These are phyloP conservation scores for Coemansia sp. DNA, from an alignment of 192 early-diverging fungal genomes.

Conservation along the genomic window DNA sequence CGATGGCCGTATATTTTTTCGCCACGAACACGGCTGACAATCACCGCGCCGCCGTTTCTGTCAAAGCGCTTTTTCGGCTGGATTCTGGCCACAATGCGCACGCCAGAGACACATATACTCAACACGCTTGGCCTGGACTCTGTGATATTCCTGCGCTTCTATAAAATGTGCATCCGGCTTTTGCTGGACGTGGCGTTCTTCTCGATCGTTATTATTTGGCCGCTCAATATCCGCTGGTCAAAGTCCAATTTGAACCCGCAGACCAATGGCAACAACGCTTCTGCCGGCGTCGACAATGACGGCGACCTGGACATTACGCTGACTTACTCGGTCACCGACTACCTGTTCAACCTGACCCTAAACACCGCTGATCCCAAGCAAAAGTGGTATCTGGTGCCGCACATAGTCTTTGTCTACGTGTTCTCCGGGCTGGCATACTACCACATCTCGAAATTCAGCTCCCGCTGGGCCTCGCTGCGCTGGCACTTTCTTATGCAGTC, in stretches of 20 bases:
- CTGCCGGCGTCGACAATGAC: constrained; percentile 1
- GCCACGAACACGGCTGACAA: constrained; percentile 50
- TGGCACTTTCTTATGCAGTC: constrained; percentile 59
- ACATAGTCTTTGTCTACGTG: constrained; percentile 52
- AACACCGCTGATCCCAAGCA: constrained; percentile 36
- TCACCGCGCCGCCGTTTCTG: constrained; percentile 46
- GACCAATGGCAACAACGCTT: background rate
- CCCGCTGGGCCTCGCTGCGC: constrained; percentile 53
- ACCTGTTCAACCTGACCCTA: constrained; percentile 53
- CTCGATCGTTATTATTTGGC: constrained; percentile 47
- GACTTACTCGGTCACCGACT: constrained; percentile 45
- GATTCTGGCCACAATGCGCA: constrained; percentile 48
- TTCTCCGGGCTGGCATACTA: constrained; percentile 56
- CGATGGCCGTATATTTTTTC: constrained; percentile 56
- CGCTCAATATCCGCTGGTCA: constrained; percentile 52
- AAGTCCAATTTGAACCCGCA: constrained; percentile 34
- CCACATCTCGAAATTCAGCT: constrained; percentile 53
- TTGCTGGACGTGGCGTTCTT: constrained; percentile 45
- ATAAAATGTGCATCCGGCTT: constrained; percentile 54
- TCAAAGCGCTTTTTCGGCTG: constrained; percentile 51
- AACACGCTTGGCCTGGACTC: constrained; percentile 56
- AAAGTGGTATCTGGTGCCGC: constrained; percentile 47
- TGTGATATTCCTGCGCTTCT: constrained; percentile 56
- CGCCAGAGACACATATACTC: constrained; percentile 55
- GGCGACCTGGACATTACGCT: constrained; percentile 18